Percentiles rank a stretch among this genome's conserved stretches.
Conservation (phyloP, 1,284 basidiomycete species). For the Pyrrhoderma noxium region DNA sequence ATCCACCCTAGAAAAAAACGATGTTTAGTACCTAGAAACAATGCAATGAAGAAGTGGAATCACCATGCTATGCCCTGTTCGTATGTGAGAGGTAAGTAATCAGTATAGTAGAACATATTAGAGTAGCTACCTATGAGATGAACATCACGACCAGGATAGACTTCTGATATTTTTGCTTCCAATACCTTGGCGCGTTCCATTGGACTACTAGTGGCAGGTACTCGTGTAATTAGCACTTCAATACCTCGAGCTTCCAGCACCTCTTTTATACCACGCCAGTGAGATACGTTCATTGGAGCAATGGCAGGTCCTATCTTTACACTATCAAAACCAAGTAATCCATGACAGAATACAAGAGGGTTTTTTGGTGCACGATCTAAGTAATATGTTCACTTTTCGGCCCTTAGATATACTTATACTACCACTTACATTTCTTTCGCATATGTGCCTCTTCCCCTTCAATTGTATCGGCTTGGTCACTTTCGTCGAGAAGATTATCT, state of each 20-base stretch:
- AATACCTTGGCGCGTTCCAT: constrained; percentile 83
- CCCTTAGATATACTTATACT: not conserved
- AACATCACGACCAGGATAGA: constrained; percentile 73
- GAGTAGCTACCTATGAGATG: constrained; percentile 72
- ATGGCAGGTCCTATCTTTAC: constrained; percentile 66
- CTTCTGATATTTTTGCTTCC: constrained; percentile 70
- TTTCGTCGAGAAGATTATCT: constrained; percentile 44
- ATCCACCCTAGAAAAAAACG: constrained; percentile 59
- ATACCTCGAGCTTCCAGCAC: constrained; percentile 81
- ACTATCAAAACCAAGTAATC: constrained; percentile 82
- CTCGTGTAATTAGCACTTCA: constrained; percentile 88
- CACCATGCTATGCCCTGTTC: constrained; percentile 83
- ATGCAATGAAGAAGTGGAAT: constrained; percentile 19
- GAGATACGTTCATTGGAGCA: constrained; percentile 77
- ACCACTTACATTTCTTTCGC: constrained; percentile 61
- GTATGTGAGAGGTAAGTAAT: constrained; percentile 11
- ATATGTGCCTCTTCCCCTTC: constrained; percentile 49
- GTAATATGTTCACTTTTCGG: constrained; percentile 11
- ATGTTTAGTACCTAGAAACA: constrained; percentile 4
- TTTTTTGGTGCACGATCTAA: constrained; percentile 71
- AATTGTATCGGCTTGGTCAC: constrained; percentile 48
- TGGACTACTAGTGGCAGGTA: constrained; percentile 85
- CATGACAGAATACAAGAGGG: constrained; percentile 91
- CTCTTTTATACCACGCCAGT: constrained; percentile 94
- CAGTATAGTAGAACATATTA: constrained; percentile 3